These are phyloP conservation scores for Sarocladiaceae sp. DNA, from an alignment of 2,329 filamentous ascomycete genomes.

Conservation along the genomic window DNA sequence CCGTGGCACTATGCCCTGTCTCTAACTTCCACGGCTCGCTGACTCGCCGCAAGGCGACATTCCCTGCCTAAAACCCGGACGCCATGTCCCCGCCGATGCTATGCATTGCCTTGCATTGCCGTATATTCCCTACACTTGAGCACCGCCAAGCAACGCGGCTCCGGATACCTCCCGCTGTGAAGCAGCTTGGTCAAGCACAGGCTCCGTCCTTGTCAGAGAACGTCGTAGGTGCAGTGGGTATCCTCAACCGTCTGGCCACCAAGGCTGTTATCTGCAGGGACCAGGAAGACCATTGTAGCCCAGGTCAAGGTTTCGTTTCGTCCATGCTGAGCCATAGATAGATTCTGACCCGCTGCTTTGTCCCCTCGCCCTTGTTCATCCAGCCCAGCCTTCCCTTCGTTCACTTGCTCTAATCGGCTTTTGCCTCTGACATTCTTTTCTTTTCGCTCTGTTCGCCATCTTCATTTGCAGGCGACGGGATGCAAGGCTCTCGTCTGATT, in stretches of 20 bases:
- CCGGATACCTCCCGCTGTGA: constrained; percentile 2
- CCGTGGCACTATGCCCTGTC: too few species aligned
- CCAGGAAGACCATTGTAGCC: background rate
- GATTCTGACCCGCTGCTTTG: constrained; percentile 7
- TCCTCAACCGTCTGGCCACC: too few species aligned
- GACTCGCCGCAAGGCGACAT: too few species aligned
- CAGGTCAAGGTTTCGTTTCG: constrained; percentile 5
- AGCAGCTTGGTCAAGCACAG: background rate
- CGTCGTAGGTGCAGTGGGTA: constrained; percentile 4
- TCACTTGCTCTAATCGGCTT: constrained; percentile 4
- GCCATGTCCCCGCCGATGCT: background rate
- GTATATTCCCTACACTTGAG: too few species aligned
- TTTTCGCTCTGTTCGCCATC: constrained; percentile 7
- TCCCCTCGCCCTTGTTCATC: background rate
- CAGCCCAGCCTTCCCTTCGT: constrained; percentile 1
- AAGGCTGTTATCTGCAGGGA: background rate
- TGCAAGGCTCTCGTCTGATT: constrained; percentile 7
- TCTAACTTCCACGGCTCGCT: too few species aligned
- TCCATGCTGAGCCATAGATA: constrained; percentile 9
- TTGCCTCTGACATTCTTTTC: constrained; percentile 7
- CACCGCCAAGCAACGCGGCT: background rate
- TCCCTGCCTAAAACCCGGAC: too few species aligned
- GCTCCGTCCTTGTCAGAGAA: constrained; percentile 2
- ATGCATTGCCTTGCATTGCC: too few species aligned
- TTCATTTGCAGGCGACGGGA: constrained; percentile 10